Base-by-base conservation (phyloP, 441 rosid genomes). In the Jatropha podagrica region DNA sequence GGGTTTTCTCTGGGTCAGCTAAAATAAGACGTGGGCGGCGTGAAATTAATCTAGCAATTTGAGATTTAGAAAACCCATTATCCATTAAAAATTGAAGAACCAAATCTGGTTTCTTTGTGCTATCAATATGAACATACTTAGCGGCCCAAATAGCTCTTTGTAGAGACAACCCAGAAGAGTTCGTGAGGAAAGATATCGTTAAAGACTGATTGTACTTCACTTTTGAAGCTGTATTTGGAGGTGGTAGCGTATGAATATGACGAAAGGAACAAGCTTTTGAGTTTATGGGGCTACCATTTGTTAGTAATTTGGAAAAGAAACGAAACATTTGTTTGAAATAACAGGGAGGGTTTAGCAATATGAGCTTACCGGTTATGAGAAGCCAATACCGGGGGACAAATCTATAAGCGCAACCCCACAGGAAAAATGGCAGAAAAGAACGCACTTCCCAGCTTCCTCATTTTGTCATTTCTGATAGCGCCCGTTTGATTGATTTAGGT, bases 131-230 rank as follows among this genome's bases (percentile, higher is more conserved):
- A 59, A 71, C 65, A 38, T n/a, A 5, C n/a, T 55, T 70, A 56
- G 51, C 14, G 27, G 52, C 52, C n/a, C 7, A 13, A 56, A 12
- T 56, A 8, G 74, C 54, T 18, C 12, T 56, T 71, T 58, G 54
- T 40, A 20, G 37, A 71, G 74, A 71, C 18, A 71, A 23, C 65
- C 74, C 65, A 58, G 41, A 71, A 6, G 42, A 58, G 58, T 20
- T 40, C 11, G 20, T 40, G 52, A 71, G 65, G 60, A 56, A 71
- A 37, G 64, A 56, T 38, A 56, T 7, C 3, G 54, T 71, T 56
- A 56, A 56, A 56, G n/a, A 56, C 12, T 71, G 54, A 12, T 56
- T 15, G 52, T 38, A 18, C 20, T 71, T 11, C 2, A 65, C n/a
- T 13, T 0, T 13, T 71, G 20, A 65, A 9, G n/a, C 17, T 42